These are phyloP conservation scores for Echium plantagineum DNA, from an alignment of 257 asterid genomes.

Conservation along the genomic window DNA sequence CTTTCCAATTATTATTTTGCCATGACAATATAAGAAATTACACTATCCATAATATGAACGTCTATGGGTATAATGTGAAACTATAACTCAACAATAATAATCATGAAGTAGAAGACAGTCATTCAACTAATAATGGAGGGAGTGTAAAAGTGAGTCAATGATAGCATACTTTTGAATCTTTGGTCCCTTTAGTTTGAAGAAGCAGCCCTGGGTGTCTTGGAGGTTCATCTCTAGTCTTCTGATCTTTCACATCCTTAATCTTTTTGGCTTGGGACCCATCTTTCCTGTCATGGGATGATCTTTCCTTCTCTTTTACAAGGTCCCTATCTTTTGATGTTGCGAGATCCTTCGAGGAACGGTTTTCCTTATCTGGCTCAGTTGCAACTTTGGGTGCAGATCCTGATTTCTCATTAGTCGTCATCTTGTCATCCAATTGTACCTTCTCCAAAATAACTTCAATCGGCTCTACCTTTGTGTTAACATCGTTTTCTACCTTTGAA, in stretches of 20 bases:
- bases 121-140: background rate
- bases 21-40: too few relatives aligned
- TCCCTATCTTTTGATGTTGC: constrained; percentile 32
- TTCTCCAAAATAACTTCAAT: constrained; percentile 11
- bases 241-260: constrained; percentile 36
- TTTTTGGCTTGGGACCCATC: constrained; percentile 35
- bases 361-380: constrained; percentile 19
- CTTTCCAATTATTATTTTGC: too few relatives aligned
- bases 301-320: constrained; percentile 36
- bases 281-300: constrained; percentile 26
- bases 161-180: constrained; percentile 58
- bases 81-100: constrained; percentile 1
- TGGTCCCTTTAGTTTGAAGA: constrained; percentile 65
- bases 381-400: constrained; percentile 32
- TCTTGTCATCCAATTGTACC: constrained; percentile 33
- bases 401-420: constrained; percentile 20
- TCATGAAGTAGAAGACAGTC: background rate
- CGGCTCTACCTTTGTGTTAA: constrained; percentile 20
- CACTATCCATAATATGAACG: background rate
- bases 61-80: constrained; percentile 4
- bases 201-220: constrained; percentile 88
- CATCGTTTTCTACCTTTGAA: constrained; percentile 15
- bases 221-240: constrained; percentile 50
- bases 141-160: background rate
- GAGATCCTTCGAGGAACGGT: constrained; percentile 25